These are phyloP conservation scores for Russula compacta DNA, from an alignment of 768 basidiomycete genomes.

Conservation along the genomic window DNA sequence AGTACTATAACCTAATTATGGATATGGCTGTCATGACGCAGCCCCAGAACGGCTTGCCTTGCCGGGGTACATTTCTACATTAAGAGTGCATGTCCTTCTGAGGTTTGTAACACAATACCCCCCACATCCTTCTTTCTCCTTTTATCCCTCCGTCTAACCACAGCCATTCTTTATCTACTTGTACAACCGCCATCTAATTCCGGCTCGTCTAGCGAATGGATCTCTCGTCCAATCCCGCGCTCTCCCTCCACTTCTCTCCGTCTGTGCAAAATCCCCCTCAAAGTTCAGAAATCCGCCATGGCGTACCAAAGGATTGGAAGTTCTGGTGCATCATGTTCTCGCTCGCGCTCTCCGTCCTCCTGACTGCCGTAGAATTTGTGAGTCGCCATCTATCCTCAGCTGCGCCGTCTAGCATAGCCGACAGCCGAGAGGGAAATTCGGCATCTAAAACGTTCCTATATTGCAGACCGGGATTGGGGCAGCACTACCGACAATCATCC, in stretches of 20 bases:
- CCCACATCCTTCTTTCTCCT: too few species aligned
- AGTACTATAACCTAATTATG: too few species aligned
- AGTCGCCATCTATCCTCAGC: neutral
- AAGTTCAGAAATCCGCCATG: neutral
- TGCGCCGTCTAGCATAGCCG: too few species aligned
- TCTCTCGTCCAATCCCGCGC: neutral
- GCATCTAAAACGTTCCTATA: neutral
- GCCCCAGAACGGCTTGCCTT: too few species aligned
- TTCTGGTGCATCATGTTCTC: conserved; percentile 19
- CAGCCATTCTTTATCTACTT: too few species aligned
- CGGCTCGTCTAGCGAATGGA: neutral
- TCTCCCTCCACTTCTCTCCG: neutral
- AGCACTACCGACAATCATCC: conserved; percentile 25
- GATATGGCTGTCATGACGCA: too few species aligned
- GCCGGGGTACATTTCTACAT: too few species aligned
- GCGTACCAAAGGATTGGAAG: conserved; percentile 16
- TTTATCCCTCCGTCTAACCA: too few species aligned
- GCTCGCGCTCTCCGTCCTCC: conserved; percentile 8
- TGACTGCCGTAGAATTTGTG: conserved; percentile 11
- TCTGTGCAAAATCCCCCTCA: neutral
- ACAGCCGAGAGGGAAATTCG: neutral
- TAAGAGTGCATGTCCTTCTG: too few species aligned
- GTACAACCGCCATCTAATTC: too few species aligned
- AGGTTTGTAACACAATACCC: too few species aligned
- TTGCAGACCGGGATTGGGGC: conserved; percentile 18